These are phyloP conservation scores for Maudiozyma barnettii DNA, from an alignment of 805 yeast species.

Conservation along the genomic window DNA sequence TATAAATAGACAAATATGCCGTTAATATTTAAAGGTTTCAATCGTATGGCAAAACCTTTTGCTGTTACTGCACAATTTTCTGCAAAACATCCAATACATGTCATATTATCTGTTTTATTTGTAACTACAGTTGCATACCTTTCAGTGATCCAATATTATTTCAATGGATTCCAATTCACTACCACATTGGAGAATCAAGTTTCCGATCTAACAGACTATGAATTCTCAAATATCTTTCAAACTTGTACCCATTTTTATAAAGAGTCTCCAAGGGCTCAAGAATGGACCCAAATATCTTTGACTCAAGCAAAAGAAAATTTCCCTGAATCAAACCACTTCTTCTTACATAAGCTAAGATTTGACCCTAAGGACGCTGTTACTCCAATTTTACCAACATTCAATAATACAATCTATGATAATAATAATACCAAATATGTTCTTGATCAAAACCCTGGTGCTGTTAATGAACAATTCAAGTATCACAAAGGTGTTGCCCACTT, in stretches of 20 bases:
- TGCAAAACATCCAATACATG: slow-evolving; percentile 80
- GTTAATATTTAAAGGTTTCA: slow-evolving; percentile 25
- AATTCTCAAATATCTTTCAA: slow-evolving; percentile 15
- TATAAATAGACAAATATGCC: slow-evolving; percentile 11
- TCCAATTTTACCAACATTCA: slow-evolving; percentile 13
- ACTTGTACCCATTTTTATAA: slow-evolving; percentile 23
- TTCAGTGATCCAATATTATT: slow-evolving; percentile 59
- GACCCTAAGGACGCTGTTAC: slow-evolving; percentile 10
- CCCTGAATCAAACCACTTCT: slow-evolving; percentile 20
- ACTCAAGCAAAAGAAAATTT: slow-evolving; percentile 11
- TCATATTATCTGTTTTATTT: slow-evolving; percentile 60
- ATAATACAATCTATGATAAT: slow-evolving; percentile 24
- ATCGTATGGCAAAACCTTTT: slow-evolving; percentile 28
- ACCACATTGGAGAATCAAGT: slow-evolving; percentile 6
- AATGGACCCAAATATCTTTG: slow-evolving; percentile 15
- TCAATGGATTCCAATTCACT: slow-evolving; percentile 33
- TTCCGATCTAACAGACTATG: slow-evolving; percentile 7
- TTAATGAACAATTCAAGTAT: slow-evolving; percentile 10
- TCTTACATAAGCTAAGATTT: slow-evolving; percentile 24
- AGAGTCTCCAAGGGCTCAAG: slow-evolving; percentile 9
- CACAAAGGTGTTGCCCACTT: slow-evolving; percentile 30
- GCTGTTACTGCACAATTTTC: slow-evolving; percentile 45
- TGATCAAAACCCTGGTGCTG: slow-evolving; percentile 13
- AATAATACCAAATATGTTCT: slow-evolving; percentile 19
- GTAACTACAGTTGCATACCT: slow-evolving; percentile 75